Percentiles rank a stretch among this genome's conserved stretches.
Conservation (phyloP, 1,139 yeast genomes). For the Geotrichum restrictum region DNA sequence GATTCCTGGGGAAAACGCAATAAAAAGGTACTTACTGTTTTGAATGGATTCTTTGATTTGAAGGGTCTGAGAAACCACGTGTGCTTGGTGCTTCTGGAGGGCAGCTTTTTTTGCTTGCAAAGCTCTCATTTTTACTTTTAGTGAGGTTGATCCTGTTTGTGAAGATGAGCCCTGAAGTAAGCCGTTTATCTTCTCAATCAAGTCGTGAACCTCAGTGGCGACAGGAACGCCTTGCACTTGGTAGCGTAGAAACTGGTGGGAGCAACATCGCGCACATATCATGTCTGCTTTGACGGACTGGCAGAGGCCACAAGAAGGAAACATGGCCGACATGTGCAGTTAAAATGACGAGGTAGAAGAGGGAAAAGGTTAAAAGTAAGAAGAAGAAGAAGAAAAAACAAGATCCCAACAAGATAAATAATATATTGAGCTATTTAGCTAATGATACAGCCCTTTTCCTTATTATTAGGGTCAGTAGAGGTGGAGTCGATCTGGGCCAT, state of each 20-base stretch:
- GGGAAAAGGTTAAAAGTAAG: constrained; percentile 3
- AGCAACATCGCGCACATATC: constrained; percentile 13
- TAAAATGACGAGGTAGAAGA: neutral
- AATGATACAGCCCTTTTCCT: constrained; percentile 39
- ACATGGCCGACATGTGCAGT: neutral
- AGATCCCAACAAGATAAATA: neutral
- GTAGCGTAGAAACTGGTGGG: constrained; percentile 1
- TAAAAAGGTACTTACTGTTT: neutral
- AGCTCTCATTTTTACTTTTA: neutral
- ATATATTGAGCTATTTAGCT: constrained; percentile 21
- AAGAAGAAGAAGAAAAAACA: neutral
- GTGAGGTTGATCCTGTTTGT: neutral
- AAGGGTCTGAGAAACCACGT: neutral
- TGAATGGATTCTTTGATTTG: neutral
- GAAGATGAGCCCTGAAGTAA: neutral
- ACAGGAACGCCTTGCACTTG: constrained; percentile 11
- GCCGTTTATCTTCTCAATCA: constrained; percentile 1
- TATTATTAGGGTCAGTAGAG: constrained; percentile 47
- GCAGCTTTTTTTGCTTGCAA: neutral
- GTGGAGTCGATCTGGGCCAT: constrained; percentile 66
- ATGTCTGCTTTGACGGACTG: neutral
- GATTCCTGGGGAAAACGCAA: too few species aligned
- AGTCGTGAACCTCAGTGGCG: constrained; percentile 4
- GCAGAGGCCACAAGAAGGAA: constrained; percentile 3
- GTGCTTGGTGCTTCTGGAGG: neutral